Base-by-base conservation (phyloP, 2,329 filamentous ascomycete genomes). In the Coniella lustricola region DNA sequence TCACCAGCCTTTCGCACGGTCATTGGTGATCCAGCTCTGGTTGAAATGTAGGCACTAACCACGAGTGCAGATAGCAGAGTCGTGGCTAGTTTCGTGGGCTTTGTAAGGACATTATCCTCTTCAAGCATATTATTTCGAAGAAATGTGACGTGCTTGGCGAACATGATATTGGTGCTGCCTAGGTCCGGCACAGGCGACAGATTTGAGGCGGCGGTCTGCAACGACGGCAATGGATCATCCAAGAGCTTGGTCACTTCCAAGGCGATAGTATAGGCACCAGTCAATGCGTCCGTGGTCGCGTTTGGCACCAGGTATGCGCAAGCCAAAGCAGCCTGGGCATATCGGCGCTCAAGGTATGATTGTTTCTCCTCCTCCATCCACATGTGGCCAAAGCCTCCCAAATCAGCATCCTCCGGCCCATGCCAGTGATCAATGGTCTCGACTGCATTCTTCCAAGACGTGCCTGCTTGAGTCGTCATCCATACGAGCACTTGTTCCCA, bases 401-500 rank as follows among this genome's bases (percentile, higher is more conserved):
- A 62, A 55, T 90, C 83, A 40, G 84, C 73, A 59, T 90, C 86
- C 7, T 70, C 70, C 0, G 85, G 84, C 0, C 86, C 87, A 57
- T 84, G 79, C 86, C 86, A 91, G 54, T 85, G 77, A 52, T 82
- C 76, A 31, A 90, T 69, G 7, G 77, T 81, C 42, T 73, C 72
- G 29, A 82, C 71, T n/a, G 79, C 76, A n/a, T 81, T 68, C 21
- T 64, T 68, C 74, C 87, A 85, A 14, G 80, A 76, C 17, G 69
- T 70, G 3, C 71, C 69, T 1, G 85, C 81, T 52, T 81, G 77
- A 3, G 67, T 60, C 13, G 76, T 70, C 34, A 91, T 71, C 85
- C 85, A 90, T 47, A 76, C 70, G 45, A 86, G 79, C 3, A 84
- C 71, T 54, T 77, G 73, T 53, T 87, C 81, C 85, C 85, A 90